Evolutionary conservation across 345 rosid genomes (phyloP).

Genomic region (Combretum micranthum): DNA sequence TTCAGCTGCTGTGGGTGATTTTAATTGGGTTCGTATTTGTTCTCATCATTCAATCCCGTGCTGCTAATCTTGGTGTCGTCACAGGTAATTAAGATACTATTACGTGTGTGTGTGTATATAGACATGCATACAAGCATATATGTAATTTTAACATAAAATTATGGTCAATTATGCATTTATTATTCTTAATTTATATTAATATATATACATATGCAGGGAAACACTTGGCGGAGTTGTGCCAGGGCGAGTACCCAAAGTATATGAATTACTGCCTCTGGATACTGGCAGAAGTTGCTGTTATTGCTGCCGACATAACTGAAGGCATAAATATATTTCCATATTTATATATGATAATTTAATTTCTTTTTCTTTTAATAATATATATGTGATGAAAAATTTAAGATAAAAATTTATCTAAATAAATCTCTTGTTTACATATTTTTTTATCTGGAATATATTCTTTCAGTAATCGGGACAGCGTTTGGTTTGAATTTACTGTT

Average conservation of each 20-base stretch:
- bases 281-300: slow-evolving; percentile 58
- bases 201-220: slow-evolving; percentile 34
- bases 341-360: too few species aligned
- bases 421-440: too few species aligned
- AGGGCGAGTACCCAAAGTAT: slow-evolving; percentile 47
- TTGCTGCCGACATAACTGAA: slow-evolving; percentile 83
- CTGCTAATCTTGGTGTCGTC: slow-evolving; percentile 68
- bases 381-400: too few species aligned
- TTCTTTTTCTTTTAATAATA: too few species aligned
- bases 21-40: slow-evolving; percentile 56
- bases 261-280: slow-evolving; percentile 56
- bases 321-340: slow-evolving; percentile 13
- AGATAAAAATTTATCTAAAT: too few species aligned
- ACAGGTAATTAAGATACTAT: slow-evolving; percentile 30
- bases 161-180: too few species aligned
- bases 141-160: too few species aligned
- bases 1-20: slow-evolving; percentile 55
- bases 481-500: slow-evolving; percentile 50
- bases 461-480: slow-evolving; percentile 65
- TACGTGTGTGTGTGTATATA: too few species aligned
- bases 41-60: slow-evolving; percentile 60
- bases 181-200: too few species aligned
- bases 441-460: neutral
- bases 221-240: slow-evolving; percentile 61
- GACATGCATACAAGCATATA: too few species aligned